Evolutionary conservation across 148 eudicot genomes (phyloP), one percentile per base, ranked within the genome.

Genomic region (Camellia granthamiana): DNA sequence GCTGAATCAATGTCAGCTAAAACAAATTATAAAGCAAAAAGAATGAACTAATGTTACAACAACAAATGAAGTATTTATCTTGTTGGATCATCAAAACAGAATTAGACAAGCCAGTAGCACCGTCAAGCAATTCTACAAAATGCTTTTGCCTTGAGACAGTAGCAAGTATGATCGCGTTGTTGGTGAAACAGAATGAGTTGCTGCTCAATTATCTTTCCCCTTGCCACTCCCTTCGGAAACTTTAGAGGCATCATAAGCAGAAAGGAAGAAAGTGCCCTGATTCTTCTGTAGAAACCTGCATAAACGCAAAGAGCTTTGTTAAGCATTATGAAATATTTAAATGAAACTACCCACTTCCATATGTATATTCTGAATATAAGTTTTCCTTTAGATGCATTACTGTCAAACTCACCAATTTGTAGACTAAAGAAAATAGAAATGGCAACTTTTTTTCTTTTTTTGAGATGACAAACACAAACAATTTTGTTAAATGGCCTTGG

Each of bases 251-350:
- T 88, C 90, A 55, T 92, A 93, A 47, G 84, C 83, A 16, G 94
- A 83, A 79, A 92, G 85, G 84, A 93, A 92, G 87, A 90, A 93
- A 71, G 86, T 77, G 65, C 77, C 79, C 74, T 96, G 97, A 78
- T 96, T 92, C 86, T 87, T 93, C 84, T 96, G 97, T 84, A 93
- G 75, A 88, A 90, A 95, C 90, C 99, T 95, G 81, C 74, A 81
- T 9, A n/a, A 9, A 7, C 52, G 67, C 46, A 55, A 38, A 43
- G 76, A 38, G 15, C 54, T 12, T 61, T 55, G 46, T 10, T 12
- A 47, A 59, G 1, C 19, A 14, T 8, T n/a, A 51, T n/a, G 58
- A 62, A 30, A 49, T 15, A 51, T 52, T 13, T 38, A 41, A 74
- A 56, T 64, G 16, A 74, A 49, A 19, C 42, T 16, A 74, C 21